phyloP scores from a whole-genome alignment of 495 filamentous ascomycete genomes.

The Podospora sp. region DNA sequence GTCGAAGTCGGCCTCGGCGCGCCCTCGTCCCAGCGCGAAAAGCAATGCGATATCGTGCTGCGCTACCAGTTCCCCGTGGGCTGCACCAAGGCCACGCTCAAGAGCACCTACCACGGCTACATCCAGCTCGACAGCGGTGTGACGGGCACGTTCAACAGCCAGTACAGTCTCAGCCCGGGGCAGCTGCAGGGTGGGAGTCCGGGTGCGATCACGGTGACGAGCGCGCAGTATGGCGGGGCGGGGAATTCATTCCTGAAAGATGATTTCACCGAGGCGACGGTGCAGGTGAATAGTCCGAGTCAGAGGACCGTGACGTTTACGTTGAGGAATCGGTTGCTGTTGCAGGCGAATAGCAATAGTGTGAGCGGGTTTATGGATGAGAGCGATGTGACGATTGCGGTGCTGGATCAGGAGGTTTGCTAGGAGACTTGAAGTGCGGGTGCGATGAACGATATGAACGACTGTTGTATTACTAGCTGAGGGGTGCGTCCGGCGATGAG shows the following conservation, averaged over 20 bases:
- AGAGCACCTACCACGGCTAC: not conserved
- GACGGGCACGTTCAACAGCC: not conserved
- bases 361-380: not conserved
- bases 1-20: not conserved
- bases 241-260: not conserved
- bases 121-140: not conserved
- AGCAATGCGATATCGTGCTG: not conserved
- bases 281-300: not conserved
- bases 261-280: not conserved
- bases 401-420: not conserved
- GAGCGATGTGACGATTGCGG: not conserved
- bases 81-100: not conserved
- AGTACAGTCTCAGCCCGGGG: not conserved
- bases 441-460: not conserved
- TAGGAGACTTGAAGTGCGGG: not conserved
- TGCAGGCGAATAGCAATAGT: not conserved
- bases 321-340: not conserved
- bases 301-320: not conserved
- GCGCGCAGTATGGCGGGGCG: not conserved
- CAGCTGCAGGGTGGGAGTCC: not conserved
- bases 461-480: not conserved
- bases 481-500: not conserved
- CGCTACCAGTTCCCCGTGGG: not conserved
- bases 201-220: not conserved
- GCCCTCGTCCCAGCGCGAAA: not conserved